Percentiles rank a stretch among this genome's conserved stretches.
Conservation (phyloP, 371 early-diverging fungal genomes). For the Amoeboaphelidium protococcarum region DNA sequence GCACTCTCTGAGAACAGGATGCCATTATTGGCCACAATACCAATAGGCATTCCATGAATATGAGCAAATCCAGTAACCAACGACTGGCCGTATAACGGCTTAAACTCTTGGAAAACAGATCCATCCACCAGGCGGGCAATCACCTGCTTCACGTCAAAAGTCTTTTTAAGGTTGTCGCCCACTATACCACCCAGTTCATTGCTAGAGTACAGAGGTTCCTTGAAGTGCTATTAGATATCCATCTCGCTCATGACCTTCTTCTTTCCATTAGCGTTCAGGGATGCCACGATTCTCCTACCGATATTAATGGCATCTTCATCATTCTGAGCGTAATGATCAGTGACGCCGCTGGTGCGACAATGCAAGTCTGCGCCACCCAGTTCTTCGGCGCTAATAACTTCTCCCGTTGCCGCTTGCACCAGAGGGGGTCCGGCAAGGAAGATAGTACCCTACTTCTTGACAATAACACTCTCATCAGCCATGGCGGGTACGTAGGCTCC, state of each 20-base stretch:
- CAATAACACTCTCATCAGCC: slow-evolving; percentile 94
- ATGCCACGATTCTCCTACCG: slow-evolving; percentile 58
- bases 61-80: slow-evolving; percentile 83
- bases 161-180: slow-evolving; percentile 63
- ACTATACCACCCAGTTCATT: slow-evolving; percentile 82
- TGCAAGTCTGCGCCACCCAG: slow-evolving; percentile 92
- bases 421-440: slow-evolving; percentile 87
- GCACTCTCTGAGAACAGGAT: slow-evolving; percentile 87
- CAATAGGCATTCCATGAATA: slow-evolving; percentile 75
- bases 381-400: slow-evolving; percentile 76
- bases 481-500: slow-evolving; percentile 96
- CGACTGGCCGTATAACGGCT: slow-evolving; percentile 70
- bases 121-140: slow-evolving; percentile 92
- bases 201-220: slow-evolving; percentile 59
- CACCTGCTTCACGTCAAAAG: slow-evolving; percentile 73
- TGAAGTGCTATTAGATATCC: slow-evolving; percentile 18
- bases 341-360: slow-evolving; percentile 51
- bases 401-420: slow-evolving; percentile 91
- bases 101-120: slow-evolving; percentile 77
- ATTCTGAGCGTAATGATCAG: slow-evolving; percentile 73
- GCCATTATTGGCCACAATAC: slow-evolving; percentile 94
- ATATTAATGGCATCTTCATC: slow-evolving; percentile 76
- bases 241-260: too few relatives aligned
- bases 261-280: slow-evolving; percentile 30
- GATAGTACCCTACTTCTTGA: slow-evolving; percentile 83